phyloP scores from a whole-genome alignment of 2,329 filamentous ascomycete genomes.

The Arthrobotrys pseudoclavata region DNA sequence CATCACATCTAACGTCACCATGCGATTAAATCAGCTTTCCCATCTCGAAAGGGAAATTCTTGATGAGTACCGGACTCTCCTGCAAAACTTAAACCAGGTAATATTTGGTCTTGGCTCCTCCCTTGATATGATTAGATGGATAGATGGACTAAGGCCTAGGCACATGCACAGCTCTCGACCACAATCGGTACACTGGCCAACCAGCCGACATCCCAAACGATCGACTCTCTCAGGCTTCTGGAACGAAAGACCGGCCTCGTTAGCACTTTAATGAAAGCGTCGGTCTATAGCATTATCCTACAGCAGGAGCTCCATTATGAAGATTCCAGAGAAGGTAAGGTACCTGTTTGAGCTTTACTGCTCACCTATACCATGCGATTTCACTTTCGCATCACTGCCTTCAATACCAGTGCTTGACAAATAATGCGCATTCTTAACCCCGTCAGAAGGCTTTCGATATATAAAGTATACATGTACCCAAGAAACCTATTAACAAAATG shows the following conservation, averaged over 20 bases:
- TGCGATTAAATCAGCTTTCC: constrained; percentile 64
- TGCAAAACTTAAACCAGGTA: constrained; percentile 92
- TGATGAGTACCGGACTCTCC: constrained; percentile 89
- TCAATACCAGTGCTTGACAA: not conserved
- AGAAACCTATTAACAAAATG: constrained; percentile 21
- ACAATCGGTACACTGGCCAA: constrained; percentile 76
- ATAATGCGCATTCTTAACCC: too few species aligned
- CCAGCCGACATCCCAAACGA: constrained; percentile 82
- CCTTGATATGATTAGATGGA: not conserved
- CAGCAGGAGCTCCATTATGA: constrained; percentile 93
- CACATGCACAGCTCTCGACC: constrained; percentile 70
- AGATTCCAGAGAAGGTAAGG: constrained; percentile 31
- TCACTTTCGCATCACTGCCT: not conserved
- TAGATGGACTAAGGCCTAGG: not conserved
- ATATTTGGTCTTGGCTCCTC: constrained; percentile 54
- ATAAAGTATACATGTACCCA: not conserved
- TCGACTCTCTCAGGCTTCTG: constrained; percentile 86
- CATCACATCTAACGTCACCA: constrained; percentile 10
- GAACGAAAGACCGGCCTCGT: constrained; percentile 96
- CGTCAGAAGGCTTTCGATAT: not conserved
- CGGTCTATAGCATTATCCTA: constrained; percentile 97
- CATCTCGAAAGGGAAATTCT: constrained; percentile 93
- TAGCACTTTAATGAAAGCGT: constrained; percentile 95
- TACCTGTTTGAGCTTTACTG: not conserved
- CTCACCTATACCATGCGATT: not conserved